These are phyloP conservation scores for Tetrapisispora phaffii DNA, from an alignment of 805 yeast species.

Conservation along the genomic window DNA sequence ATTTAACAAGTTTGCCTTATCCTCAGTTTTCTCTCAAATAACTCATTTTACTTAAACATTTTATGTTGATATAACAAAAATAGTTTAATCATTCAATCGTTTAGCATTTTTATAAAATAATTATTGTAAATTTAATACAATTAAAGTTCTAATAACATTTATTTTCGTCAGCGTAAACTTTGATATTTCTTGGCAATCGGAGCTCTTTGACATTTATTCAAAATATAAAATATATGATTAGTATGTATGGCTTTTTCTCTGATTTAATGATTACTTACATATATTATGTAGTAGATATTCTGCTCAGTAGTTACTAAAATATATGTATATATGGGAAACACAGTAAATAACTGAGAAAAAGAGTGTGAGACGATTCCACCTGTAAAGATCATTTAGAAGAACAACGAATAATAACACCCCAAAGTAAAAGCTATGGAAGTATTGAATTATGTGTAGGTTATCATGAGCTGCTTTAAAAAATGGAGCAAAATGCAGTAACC, in stretches of 20 bases:
- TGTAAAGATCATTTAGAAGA: background rate
- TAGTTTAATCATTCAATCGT: background rate
- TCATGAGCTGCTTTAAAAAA: conserved; percentile 14
- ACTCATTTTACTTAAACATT: background rate
- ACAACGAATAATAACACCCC: conserved; percentile 8
- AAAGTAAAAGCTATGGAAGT: conserved; percentile 18
- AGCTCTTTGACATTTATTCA: no score
- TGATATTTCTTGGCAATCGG: no score
- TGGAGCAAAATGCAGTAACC: conserved; percentile 23
- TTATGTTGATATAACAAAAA: background rate
- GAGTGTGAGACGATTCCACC: background rate
- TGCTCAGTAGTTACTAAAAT: background rate
- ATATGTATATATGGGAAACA: background rate
- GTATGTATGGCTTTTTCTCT: background rate
- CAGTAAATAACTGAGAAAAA: background rate
- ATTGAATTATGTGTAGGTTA: conserved; percentile 12
- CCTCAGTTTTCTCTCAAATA: background rate
- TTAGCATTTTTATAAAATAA: background rate
- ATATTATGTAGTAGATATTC: no score
- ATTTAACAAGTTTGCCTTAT: background rate
- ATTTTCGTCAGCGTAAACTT: background rate
- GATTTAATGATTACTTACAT: no score
- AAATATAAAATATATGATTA: no score
- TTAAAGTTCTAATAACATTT: background rate
- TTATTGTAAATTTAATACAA: background rate